Percentiles rank a stretch among this genome's conserved stretches.
Conservation (phyloP, 768 basidiomycete species). For the Mrakia gelida region DNA sequence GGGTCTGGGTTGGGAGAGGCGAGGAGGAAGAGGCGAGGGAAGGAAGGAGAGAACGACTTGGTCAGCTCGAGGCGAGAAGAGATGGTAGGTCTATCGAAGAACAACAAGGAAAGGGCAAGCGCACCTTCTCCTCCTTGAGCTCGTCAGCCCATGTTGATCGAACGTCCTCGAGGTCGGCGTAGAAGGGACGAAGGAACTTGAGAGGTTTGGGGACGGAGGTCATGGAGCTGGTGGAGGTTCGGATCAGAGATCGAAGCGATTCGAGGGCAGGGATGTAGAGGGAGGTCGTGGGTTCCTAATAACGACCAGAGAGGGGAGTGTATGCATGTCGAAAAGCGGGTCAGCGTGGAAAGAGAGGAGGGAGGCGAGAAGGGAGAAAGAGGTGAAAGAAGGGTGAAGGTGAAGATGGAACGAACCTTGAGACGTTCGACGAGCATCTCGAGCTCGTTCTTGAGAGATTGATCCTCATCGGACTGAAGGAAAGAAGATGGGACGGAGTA, state of each 20-base stretch:
- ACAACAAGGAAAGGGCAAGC: slow-evolving; percentile 47
- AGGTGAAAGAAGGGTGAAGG: background rate
- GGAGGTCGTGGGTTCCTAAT: slow-evolving; percentile 76
- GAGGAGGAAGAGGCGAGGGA: slow-evolving; percentile 6
- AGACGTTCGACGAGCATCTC: slow-evolving; percentile 95
- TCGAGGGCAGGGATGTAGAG: slow-evolving; percentile 88
- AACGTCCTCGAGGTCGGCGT: slow-evolving; percentile 77
- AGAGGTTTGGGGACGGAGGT: slow-evolving; percentile 98
- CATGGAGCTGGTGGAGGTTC: slow-evolving; percentile 97
- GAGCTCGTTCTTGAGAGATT: slow-evolving; percentile 84
- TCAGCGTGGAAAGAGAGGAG: no score
- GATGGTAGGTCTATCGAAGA: slow-evolving; percentile 52
- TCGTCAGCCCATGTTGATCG: slow-evolving; percentile 69
- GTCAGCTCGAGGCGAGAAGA: slow-evolving; percentile 95
- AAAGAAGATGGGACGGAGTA: background rate
- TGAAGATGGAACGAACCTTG: slow-evolving; percentile 55
- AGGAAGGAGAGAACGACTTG: slow-evolving; percentile 53
- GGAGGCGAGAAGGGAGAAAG: background rate
- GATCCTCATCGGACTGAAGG: slow-evolving; percentile 85
- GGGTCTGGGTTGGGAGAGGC: slow-evolving; percentile 54
- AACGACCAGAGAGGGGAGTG: no score
- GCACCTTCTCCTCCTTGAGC: slow-evolving; percentile 49
- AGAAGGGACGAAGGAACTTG: slow-evolving; percentile 94
- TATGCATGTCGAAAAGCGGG: no score
- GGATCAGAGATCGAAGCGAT: slow-evolving; percentile 84